Evolutionary conservation across 805 yeast genomes (phyloP), one percentile per base, ranked within the genome.

Genomic region (Debaryomyces castellii): DNA sequence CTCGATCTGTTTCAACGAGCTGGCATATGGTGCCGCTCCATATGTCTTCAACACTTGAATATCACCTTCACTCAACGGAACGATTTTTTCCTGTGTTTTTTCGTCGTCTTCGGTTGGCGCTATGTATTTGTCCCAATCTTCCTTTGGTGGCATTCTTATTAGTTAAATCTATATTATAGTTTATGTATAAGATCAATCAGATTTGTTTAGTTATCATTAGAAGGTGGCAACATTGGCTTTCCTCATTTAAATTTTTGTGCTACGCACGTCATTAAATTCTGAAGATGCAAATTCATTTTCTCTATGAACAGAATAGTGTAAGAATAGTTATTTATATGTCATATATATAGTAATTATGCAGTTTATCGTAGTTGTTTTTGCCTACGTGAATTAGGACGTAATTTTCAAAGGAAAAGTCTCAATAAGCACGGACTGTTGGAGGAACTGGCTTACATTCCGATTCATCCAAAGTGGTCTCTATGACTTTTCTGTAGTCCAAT

Each of bases 51-150:
- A 77, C 39, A 94, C 98, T 69, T 92, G 97, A 64, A 95, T 95
- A 67, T 94, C 99, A 39, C 96, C 97, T 64, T 94, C 99, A 48
- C 90, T 78, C 55, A 94, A 78, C 8, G 99, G 99, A 34, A 79
- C 82, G 55, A 87, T 84, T 54, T 89, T 84, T 48, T 84, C 89
- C 41, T 84, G 89, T 43, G 76, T 73, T 44, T 73, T 74, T 46
- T 76, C 83, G 30, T 77, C 83, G 5, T 76, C 81, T 53, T 87
- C 97, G 38, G 74, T 77, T n/a, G 96, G 96, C 42, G 94, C 86
- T 64, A 83, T 85, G 70, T 89, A 89, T 67, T 94, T 94, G 64
- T 95, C 99, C 99, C 99, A 94, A 67, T 94, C 96, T 46, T 90
- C 94, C 76, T 90, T 94, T 56, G 97, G 96, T 50, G 97, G 91